Evolutionary conservation across 2,329 filamentous ascomycete genomes (phyloP).

Genomic region (Graphilbum fragrans): DNA sequence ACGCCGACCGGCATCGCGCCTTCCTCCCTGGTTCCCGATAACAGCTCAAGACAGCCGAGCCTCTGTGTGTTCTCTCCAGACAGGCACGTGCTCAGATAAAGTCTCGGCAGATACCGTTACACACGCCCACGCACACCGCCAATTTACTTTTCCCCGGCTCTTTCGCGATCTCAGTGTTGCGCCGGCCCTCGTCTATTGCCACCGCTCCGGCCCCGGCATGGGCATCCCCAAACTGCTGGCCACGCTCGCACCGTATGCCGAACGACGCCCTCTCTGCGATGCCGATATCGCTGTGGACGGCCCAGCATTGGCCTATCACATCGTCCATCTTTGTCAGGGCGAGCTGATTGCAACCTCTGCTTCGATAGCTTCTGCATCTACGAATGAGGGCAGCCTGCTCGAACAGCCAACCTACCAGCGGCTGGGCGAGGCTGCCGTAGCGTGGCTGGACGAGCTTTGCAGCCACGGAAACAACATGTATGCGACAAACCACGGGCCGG

Average conservation of each 20-base stretch:
- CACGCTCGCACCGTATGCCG: slow-evolving; percentile 11
- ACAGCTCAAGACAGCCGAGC: too few relatives aligned
- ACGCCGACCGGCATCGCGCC: too few relatives aligned
- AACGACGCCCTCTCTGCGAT: slow-evolving; percentile 8
- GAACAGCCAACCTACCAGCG: slow-evolving; percentile 11
- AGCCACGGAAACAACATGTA: slow-evolving; percentile 8
- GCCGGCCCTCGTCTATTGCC: too few relatives aligned
- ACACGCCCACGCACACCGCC: too few relatives aligned
- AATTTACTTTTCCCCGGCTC: too few relatives aligned
- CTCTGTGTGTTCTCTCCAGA: too few relatives aligned
- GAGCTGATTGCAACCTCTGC: not conserved
- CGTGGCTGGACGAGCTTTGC: slow-evolving; percentile 12
- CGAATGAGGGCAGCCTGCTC: slow-evolving; percentile 9
- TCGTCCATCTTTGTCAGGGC: slow-evolving; percentile 9
- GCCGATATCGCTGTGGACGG: slow-evolving; percentile 14
- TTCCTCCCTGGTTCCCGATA: too few relatives aligned
- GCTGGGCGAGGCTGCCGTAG: slow-evolving; percentile 10
- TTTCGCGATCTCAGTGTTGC: too few relatives aligned
- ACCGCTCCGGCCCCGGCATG: slow-evolving; percentile 7
- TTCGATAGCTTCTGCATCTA: not conserved
- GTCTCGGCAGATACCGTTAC: too few relatives aligned
- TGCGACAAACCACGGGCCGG: not conserved
- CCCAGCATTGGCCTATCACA: slow-evolving; percentile 15
- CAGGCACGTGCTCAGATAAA: too few relatives aligned
- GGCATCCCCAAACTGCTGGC: slow-evolving; percentile 14